Base-by-base conservation (phyloP, 768 basidiomycete species). In the Russula brevipes region DNA sequence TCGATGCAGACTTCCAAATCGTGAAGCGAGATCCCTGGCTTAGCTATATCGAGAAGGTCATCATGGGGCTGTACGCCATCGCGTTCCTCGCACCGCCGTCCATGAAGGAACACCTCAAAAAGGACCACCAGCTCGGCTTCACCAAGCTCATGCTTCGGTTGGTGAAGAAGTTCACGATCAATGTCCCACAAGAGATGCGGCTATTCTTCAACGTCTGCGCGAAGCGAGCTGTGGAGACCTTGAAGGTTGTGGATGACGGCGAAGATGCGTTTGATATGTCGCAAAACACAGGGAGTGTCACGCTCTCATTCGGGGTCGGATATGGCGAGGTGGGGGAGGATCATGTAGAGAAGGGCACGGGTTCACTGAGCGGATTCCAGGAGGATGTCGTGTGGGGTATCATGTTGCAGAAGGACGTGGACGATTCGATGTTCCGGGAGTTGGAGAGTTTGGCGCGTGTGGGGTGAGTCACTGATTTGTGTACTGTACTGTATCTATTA, bases 1-100 rank as follows among this genome's bases (percentile, higher is more conserved):
- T 82, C 31, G 87, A 90, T 61, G 73, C 78, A 17, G 94, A 97
- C 74, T 90, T 91, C 72, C 75, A 85, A 70, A 74, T 88, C 65
- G 74, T 84, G 68, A 74, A 77, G 58, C 79, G 84, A 66, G 87
- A 91, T 70, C 70, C 76, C 24, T 93, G 90, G 86, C 73, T 94
- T 50, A 83, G 85, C 46, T 89, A 91, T 73, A 75, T 91, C 65
- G 91, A 95, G 77, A 89, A 89, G 68, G 76, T 80, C 57, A 79
- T 89, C 51, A 84, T 94, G 79, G 82, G 83, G n/a, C 81, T 97
- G 46, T 98, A 97, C 76, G 87, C 87, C 42, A 77, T 98, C 66
- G 84, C 87, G 30, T 98, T 94, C 78, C 77, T 95, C 59, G 84
- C 93, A 3, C 82, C 93, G 2, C 85, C 87, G 4, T 79, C 82